phyloP scores from a whole-genome alignment of 345 rosid genomes.

The Iberis pinnata region DNA sequence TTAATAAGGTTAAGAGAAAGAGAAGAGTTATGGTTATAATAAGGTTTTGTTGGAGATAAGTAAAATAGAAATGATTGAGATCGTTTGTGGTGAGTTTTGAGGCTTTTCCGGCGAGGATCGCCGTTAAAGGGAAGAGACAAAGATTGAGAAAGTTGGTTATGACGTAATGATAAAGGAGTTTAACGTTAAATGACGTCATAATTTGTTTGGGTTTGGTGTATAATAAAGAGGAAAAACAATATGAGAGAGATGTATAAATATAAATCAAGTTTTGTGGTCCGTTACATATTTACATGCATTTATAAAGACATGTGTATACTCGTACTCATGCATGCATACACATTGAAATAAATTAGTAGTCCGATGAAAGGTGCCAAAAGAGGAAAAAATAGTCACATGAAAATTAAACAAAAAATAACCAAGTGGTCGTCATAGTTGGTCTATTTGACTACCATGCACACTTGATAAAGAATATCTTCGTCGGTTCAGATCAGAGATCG shows the following conservation, averaged over 20 bases:
- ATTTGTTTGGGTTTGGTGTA: conserved; percentile 17
- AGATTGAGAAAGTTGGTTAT: conserved; percentile 22
- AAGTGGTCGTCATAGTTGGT: too few species aligned
- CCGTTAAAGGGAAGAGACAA: conserved; percentile 24
- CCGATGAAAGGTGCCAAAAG: conserved; percentile 20
- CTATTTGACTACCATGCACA: too few species aligned
- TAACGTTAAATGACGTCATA: conserved; percentile 26
- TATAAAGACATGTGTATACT: conserved; percentile 26
- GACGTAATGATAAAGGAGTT: conserved; percentile 25
- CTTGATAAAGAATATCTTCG: too few species aligned
- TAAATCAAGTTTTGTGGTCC: conserved; percentile 25
- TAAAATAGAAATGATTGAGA: conserved; percentile 7
- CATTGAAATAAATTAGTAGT: conserved; percentile 24
- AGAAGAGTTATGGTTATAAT: not conserved
- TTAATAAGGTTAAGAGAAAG: not conserved
- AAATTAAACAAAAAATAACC: not conserved
- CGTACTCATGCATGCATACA: conserved; percentile 28
- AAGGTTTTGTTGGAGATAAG: conserved; percentile 22
- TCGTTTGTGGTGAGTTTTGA: conserved; percentile 6
- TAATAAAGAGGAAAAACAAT: conserved; percentile 8
- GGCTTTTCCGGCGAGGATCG: conserved; percentile 21
- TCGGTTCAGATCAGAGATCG: too few species aligned
- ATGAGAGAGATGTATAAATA: conserved; percentile 19
- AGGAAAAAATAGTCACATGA: not conserved
- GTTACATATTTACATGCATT: conserved; percentile 24